Evolutionary conservation across 306 rosid species (phyloP).

Genomic region (Quercus wislizeni): DNA sequence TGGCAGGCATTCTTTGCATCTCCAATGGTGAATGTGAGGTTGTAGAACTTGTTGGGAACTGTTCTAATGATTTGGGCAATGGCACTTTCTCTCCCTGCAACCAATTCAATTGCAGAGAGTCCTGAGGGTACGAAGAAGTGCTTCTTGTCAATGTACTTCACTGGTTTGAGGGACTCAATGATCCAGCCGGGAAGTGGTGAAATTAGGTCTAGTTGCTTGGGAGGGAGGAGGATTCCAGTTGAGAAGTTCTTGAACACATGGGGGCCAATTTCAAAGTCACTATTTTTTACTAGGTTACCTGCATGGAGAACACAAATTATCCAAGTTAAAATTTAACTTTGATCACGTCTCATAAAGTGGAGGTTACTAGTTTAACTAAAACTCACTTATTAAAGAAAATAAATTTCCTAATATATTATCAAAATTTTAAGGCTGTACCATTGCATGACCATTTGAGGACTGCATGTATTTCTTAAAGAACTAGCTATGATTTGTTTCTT

Average conservation of each 20-base stretch:
- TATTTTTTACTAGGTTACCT: constrained; percentile 51
- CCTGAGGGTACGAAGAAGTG: constrained; percentile 55
- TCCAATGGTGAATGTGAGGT: constrained; percentile 49
- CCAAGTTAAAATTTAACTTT: too few relatives aligned
- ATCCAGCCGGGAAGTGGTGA: constrained; percentile 62
- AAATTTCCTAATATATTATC: too few relatives aligned
- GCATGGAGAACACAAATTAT: neutral
- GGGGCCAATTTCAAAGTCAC: constrained; percentile 49
- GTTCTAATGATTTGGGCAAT: constrained; percentile 57
- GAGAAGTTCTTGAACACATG: constrained; percentile 50
- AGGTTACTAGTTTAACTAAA: too few relatives aligned
- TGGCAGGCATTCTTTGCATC: constrained; percentile 56
- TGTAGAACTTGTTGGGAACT: constrained; percentile 34
- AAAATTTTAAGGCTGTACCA: too few relatives aligned
- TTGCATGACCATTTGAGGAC: too few relatives aligned
- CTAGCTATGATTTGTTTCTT: too few relatives aligned
- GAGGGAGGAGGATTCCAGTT: constrained; percentile 49
- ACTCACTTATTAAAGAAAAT: too few relatives aligned
- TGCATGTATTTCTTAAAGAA: too few relatives aligned
- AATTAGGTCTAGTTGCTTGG: constrained; percentile 29
- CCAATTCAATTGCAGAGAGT: constrained; percentile 39
- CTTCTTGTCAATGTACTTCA: constrained; percentile 41
- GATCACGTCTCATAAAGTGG: too few relatives aligned
- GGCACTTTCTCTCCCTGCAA: constrained; percentile 49
- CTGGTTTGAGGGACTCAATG: constrained; percentile 52